Percentiles rank a stretch among this genome's conserved stretches.
phyloP scores from a whole-genome alignment of 1,139 yeast genomes.

The Nakaseomyces sp. region DNA sequence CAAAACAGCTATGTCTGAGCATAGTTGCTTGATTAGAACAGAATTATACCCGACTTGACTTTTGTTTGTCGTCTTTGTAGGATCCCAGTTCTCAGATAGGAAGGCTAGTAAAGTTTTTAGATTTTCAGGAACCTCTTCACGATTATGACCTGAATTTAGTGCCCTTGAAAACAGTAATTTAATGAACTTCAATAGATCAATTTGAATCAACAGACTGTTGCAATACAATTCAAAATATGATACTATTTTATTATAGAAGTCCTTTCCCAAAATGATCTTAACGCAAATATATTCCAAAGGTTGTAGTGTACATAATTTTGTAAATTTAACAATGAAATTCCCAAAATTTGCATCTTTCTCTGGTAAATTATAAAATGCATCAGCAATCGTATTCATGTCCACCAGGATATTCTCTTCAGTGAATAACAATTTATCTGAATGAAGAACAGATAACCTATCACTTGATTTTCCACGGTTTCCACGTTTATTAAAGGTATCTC shows the following conservation, averaged over 20 bases:
- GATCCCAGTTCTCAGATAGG: slow-evolving; percentile 18
- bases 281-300: slow-evolving; percentile 17
- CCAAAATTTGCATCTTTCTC: slow-evolving; percentile 24
- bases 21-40: slow-evolving; percentile 27
- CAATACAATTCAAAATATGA: slow-evolving; percentile 25
- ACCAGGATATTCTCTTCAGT: slow-evolving; percentile 1
- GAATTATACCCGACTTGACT: slow-evolving; percentile 31
- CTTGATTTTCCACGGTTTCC: neutral
- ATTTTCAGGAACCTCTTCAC: neutral
- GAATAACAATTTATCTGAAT: neutral
- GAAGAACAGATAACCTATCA: neutral
- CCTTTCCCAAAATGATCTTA: slow-evolving; percentile 15
- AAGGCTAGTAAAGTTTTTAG: slow-evolving; percentile 13
- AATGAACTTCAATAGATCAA: slow-evolving; percentile 29
- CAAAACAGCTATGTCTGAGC: slow-evolving; percentile 21
- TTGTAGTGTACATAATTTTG: slow-evolving; percentile 20
- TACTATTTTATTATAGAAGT: slow-evolving; percentile 17
- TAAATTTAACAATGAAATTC: slow-evolving; percentile 22
- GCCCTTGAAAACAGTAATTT: slow-evolving; percentile 22
- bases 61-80: slow-evolving; percentile 8
- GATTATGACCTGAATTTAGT: slow-evolving; percentile 5
- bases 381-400: slow-evolving; percentile 9
- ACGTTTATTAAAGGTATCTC: neutral
- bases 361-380: slow-evolving; percentile 17
- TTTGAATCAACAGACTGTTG: slow-evolving; percentile 29